Evolutionary conservation across 1,139 yeast genomes (phyloP).

Genomic region (Yamadazyma oceani): DNA sequence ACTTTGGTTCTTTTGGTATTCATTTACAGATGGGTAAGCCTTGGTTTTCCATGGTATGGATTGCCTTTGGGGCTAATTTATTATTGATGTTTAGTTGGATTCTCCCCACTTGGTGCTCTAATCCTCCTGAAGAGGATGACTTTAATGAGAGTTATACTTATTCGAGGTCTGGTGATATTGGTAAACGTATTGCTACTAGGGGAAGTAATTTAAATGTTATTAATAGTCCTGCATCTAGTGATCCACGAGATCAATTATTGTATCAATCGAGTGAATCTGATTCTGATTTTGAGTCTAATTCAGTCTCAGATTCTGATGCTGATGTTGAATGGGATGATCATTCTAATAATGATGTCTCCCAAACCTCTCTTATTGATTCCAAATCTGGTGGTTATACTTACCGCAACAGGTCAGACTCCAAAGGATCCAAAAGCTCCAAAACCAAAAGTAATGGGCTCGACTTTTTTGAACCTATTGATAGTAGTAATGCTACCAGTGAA

Average conservation of each 20-base stretch:
- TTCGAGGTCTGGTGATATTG: slow-evolving; percentile 16
- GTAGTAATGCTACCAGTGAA: neutral
- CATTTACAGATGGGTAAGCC: slow-evolving; percentile 35
- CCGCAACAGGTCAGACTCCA: neutral
- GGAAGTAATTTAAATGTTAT: neutral
- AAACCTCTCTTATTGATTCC: neutral
- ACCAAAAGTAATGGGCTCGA: neutral
- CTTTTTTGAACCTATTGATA: neutral
- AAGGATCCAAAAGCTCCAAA: neutral
- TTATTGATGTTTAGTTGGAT: slow-evolving; percentile 35
- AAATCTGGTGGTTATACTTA: neutral
- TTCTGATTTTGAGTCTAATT: neutral
- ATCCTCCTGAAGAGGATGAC: slow-evolving; percentile 32
- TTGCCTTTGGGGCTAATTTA: slow-evolving; percentile 24
- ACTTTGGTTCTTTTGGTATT: slow-evolving; percentile 48
- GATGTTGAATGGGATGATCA: no score
- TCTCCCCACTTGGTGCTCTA: slow-evolving; percentile 47
- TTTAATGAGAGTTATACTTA: slow-evolving; percentile 15
- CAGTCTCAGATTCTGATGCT: neutral
- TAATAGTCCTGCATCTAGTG: slow-evolving; percentile 1
- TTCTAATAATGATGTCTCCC: neutral
- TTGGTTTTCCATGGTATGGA: slow-evolving; percentile 48
- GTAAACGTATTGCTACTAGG: slow-evolving; percentile 6
- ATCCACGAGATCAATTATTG: slow-evolving; percentile 14
- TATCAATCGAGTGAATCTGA: slow-evolving; percentile 6